A percentile compares a stretch with the other conserved stretches of the same genome.
phyloP scores from a whole-genome alignment of 352 stramenopile species.

The Phytophthora vignae region DNA sequence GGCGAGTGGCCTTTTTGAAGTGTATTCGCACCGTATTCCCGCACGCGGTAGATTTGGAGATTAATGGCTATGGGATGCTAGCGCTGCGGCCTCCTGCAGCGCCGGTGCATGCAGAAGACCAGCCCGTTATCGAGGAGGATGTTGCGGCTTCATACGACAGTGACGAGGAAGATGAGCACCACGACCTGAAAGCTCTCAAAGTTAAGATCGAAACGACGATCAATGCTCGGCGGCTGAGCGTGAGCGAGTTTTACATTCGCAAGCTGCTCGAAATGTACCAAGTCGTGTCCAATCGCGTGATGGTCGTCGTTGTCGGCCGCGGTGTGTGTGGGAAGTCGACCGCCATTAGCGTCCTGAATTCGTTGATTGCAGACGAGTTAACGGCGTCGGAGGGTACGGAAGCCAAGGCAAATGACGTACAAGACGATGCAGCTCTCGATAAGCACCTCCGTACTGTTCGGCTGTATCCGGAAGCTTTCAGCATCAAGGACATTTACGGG shows the following conservation, averaged over 20 bases:
- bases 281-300: slow-evolving; percentile 40
- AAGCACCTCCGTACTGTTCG: slow-evolving; percentile 42
- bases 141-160: slow-evolving; percentile 42
- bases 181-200: slow-evolving; percentile 45
- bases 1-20: slow-evolving; percentile 52
- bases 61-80: slow-evolving; percentile 39
- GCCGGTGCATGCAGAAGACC: slow-evolving; percentile 6
- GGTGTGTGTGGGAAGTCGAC: slow-evolving; percentile 69
- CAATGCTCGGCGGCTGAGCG: slow-evolving; percentile 29
- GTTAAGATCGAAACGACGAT: slow-evolving; percentile 38
- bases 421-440: not conserved
- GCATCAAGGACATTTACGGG: slow-evolving; percentile 59
- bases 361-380: slow-evolving; percentile 32
- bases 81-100: slow-evolving; percentile 17
- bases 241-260: slow-evolving; percentile 54
- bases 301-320: slow-evolving; percentile 62
- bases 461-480: slow-evolving; percentile 56
- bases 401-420: not conserved
- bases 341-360: slow-evolving; percentile 51
- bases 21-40: slow-evolving; percentile 50
- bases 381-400: not conserved
- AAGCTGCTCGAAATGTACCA: slow-evolving; percentile 75
- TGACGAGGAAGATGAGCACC: slow-evolving; percentile 49
- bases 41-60: slow-evolving; percentile 44
- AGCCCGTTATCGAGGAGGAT: slow-evolving; percentile 7